Evolutionary conservation across 306 rosid species (phyloP).

Genomic region (Lathyrus oleraceus): DNA sequence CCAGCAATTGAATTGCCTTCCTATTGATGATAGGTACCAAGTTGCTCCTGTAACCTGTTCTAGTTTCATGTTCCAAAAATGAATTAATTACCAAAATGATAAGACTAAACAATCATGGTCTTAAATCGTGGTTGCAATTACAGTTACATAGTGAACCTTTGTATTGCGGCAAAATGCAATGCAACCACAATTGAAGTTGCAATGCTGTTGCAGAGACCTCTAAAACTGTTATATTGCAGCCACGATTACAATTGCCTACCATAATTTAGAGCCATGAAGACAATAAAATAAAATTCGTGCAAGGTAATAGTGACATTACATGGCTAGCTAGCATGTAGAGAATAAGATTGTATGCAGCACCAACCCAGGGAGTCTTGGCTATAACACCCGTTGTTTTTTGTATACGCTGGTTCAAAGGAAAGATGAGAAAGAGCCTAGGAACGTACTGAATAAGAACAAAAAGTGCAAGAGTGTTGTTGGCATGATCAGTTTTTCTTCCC

Average conservation of each 20-base stretch:
- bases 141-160: background rate
- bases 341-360: slow-evolving; percentile 85
- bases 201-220: background rate
- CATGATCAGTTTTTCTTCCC: slow-evolving; percentile 56
- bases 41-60: slow-evolving; percentile 73
- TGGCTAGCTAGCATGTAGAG: slow-evolving; percentile 91
- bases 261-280: background rate
- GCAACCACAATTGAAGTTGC: background rate
- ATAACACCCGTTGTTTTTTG: slow-evolving; percentile 79
- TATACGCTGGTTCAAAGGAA: slow-evolving; percentile 73
- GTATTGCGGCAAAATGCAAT: background rate
- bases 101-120: background rate
- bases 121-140: background rate
- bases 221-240: background rate
- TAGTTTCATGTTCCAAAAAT: background rate
- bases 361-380: slow-evolving; percentile 89
- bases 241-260: background rate
- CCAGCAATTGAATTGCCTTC: slow-evolving; percentile 84
- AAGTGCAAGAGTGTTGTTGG: slow-evolving; percentile 80
- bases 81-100: background rate
- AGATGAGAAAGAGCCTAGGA: slow-evolving; percentile 82
- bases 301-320: slow-evolving; percentile 40
- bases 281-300: background rate
- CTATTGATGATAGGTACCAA: slow-evolving; percentile 75
- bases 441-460: slow-evolving; percentile 76